Conservation (phyloP, 2,329 filamentous ascomycete species). For the Paecilomyces sp. region DNA sequence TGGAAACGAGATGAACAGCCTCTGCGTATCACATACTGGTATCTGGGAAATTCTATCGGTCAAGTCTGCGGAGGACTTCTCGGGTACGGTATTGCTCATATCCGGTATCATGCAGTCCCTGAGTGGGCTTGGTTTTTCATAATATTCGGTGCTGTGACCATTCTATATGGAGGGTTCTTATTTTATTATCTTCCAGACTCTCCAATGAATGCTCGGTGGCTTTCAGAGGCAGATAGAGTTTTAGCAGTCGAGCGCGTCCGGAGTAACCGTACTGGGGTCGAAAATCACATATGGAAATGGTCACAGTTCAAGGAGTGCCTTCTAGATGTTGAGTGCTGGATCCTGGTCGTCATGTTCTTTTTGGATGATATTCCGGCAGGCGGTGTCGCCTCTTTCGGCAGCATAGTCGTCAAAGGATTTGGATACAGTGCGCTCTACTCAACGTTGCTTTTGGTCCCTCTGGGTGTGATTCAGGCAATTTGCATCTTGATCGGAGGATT, state of each 20-base stretch:
- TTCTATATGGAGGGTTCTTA: constrained; percentile 13
- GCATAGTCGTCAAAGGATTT: constrained; percentile 9
- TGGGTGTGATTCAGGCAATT: neutral
- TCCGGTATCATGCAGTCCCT: constrained; percentile 9
- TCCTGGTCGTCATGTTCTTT: constrained; percentile 4
- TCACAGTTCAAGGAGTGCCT: constrained; percentile 39
- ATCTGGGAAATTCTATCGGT: constrained; percentile 33
- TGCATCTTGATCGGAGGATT: neutral
- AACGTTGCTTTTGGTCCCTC: neutral
- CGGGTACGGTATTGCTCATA: constrained; percentile 39
- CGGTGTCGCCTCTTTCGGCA: constrained; percentile 10
- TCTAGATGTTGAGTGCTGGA: constrained; percentile 33
- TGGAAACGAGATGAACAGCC: constrained; percentile 17
- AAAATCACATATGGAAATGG: constrained; percentile 41
- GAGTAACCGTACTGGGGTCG: constrained; percentile 36
- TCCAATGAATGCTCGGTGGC: constrained; percentile 22
- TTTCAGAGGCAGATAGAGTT: constrained; percentile 24
- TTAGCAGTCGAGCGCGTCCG: constrained; percentile 28
- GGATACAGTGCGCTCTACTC: constrained; percentile 4
- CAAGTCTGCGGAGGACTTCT: constrained; percentile 37
- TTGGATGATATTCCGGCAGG: constrained; percentile 3
- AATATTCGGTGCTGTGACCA: neutral
- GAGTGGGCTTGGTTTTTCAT: constrained; percentile 11
- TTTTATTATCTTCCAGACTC: constrained; percentile 29
- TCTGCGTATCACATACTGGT: constrained; percentile 19